Evolutionary conservation across 2,329 filamentous ascomycete genomes (phyloP), one percentile per base, ranked within the genome.

Genomic region (Emergomyces africanus): DNA sequence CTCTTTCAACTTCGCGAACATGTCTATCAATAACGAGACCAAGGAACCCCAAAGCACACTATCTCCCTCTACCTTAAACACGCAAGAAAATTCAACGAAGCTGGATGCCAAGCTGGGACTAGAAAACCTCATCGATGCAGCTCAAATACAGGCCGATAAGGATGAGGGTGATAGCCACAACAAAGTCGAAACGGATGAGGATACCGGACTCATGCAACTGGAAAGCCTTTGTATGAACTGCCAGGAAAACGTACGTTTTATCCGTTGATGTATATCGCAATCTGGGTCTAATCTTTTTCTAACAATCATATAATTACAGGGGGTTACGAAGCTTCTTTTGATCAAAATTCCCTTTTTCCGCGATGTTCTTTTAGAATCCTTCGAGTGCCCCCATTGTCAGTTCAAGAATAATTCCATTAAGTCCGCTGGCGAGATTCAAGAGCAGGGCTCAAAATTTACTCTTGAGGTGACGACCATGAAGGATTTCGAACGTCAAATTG

Each of bases 351-450:
- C 94, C 18, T 97, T 90, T 80, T 99, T 99, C 79, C 90, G 90
- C 77, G 92, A 99, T 74, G 86, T 99, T 63, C 90, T 99, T 68
- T 83, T 99, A 73, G 96, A 96, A 86, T 97, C 92, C 63, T 99
- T 99, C 74, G 83, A 83, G 65, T 99, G 94, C 79, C 85, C 89
- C 5, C 84, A 96, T 74, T 99, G 94, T 77, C 79, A 85, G 70
- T 87, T 92, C 75, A 84, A 87, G 65, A 96, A 97, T 78, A 91
- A 91, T 73, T 92, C 96, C 68, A 88, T 99, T 66, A 92, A 96
- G 71, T 85, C 91, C 9, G 94, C 94, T 33, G 90, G 90, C 62
- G 84, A 90, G 66, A 92, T 97, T 62, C 94, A 97, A 75, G 87
- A 90, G 67, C 89, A 89, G 68, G 94, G 94, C 58, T 81, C 84